Evolutionary conservation across 1,284 basidiomycete genomes (phyloP).

Genomic region (Ustilago trichophora): DNA sequence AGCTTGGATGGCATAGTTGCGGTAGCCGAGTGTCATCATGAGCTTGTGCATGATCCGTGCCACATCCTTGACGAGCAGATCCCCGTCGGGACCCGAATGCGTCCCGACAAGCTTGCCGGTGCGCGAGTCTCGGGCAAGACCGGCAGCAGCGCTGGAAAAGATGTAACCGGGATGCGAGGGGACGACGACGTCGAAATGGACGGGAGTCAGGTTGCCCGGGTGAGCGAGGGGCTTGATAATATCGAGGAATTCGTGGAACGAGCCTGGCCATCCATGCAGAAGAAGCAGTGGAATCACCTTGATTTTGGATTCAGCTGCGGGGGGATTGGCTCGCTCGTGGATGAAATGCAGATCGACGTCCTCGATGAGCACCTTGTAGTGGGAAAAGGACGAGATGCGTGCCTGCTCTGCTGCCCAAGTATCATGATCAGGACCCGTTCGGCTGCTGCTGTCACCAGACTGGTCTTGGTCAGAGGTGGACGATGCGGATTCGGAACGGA

Average conservation of each 20-base stretch:
- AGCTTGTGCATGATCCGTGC: constrained; percentile 54
- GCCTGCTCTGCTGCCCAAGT: constrained; percentile 48
- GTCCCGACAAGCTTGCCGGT: constrained; percentile 23
- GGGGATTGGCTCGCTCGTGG: constrained; percentile 49
- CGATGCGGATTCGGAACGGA: constrained; percentile 17
- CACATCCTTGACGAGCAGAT: constrained; percentile 49
- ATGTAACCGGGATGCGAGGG: constrained; percentile 64
- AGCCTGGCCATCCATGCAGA: constrained; percentile 64
- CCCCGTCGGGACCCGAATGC: constrained; percentile 45
- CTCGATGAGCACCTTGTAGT: constrained; percentile 53
- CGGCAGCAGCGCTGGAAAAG: constrained; percentile 34
- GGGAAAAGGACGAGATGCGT: constrained; percentile 43
- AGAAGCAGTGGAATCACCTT: constrained; percentile 65
- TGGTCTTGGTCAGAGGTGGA: constrained; percentile 6
- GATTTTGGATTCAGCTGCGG: constrained; percentile 9
- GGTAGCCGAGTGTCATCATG: constrained; percentile 50
- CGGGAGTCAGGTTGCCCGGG: constrained; percentile 41
- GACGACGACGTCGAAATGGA: constrained; percentile 62
- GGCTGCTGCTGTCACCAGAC: constrained; percentile 5
- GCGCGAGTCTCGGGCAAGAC: constrained; percentile 17
- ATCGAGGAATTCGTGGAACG: constrained; percentile 61
- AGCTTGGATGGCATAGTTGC: constrained; percentile 51
- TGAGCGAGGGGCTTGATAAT: constrained; percentile 59
- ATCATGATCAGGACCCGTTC: constrained; percentile 49
- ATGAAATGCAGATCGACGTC: constrained; percentile 62